Conservation (phyloP, 1,139 yeast species). For the Geotrichum siamense region DNA sequence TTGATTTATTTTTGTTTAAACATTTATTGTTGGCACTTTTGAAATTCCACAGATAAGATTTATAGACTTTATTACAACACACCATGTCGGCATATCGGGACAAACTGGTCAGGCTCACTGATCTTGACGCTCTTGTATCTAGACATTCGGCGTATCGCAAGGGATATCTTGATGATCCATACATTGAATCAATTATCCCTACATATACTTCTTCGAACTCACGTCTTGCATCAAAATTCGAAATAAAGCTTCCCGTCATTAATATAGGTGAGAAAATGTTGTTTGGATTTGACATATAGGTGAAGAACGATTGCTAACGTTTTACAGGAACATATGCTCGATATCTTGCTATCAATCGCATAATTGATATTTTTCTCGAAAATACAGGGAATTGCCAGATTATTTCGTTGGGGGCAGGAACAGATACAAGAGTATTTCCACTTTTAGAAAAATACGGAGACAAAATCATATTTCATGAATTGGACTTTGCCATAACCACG, state of each 20-base stretch:
- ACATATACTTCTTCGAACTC: slow-evolving; percentile 16
- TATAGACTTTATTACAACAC: no score
- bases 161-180: slow-evolving; percentile 52
- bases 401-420: slow-evolving; percentile 88
- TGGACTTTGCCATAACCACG: slow-evolving; percentile 65
- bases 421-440: slow-evolving; percentile 74
- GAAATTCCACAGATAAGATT: no score
- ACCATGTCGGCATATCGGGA: neutral
- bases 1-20: no score
- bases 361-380: slow-evolving; percentile 46
- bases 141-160: slow-evolving; percentile 51
- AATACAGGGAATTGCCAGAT: slow-evolving; percentile 43
- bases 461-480: slow-evolving; percentile 51
- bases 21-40: no score
- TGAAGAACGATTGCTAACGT: neutral
- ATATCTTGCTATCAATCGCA: slow-evolving; percentile 51
- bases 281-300: neutral
- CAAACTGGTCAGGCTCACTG: slow-evolving; percentile 60
- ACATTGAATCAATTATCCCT: slow-evolving; percentile 39
- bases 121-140: slow-evolving; percentile 76
- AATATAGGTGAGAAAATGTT: slow-evolving; percentile 38
- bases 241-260: slow-evolving; percentile 67
- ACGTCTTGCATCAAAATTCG: slow-evolving; percentile 26
- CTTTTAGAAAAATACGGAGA: slow-evolving; percentile 32
- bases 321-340: slow-evolving; percentile 43